Percentiles rank a stretch among this genome's conserved stretches.
Evolutionary conservation across 805 yeast genomes (phyloP).

Genomic region (Candida berthetii): DNA sequence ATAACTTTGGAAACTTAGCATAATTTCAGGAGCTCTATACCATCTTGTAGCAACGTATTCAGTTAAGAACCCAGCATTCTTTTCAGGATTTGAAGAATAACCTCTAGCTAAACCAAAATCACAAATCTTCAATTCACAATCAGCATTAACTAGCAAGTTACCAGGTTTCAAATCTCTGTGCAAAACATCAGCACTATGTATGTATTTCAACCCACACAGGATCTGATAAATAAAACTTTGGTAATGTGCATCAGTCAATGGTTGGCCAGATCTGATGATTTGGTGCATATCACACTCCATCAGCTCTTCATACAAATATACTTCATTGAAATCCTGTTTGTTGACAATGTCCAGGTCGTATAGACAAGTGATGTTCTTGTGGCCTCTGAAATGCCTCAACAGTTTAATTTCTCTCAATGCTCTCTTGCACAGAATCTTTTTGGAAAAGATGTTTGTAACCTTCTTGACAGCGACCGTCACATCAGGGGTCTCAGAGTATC

Average conservation of each 20-base stretch:
- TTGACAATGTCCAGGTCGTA: conserved; percentile 88
- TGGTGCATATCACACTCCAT: conserved; percentile 99
- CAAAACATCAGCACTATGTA: conserved; percentile 87
- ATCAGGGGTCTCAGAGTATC: conserved; percentile 64
- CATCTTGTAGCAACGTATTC: conserved; percentile 98
- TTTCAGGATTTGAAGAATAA: conserved; percentile 72
- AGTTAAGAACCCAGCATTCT: conserved; percentile 89
- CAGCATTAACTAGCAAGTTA: conserved; percentile 87
- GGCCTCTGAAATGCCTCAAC: conserved; percentile 90
- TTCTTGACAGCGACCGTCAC: conserved; percentile 93
- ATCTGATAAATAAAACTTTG: conserved; percentile 91
- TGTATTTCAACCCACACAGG: conserved; percentile 81
- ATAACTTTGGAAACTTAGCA: conserved; percentile 89
- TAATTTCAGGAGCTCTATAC: conserved; percentile 98
- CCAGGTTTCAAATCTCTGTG: conserved; percentile 96
- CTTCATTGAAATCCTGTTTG: conserved; percentile 74
- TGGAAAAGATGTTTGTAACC: conserved; percentile 89
- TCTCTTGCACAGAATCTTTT: conserved; percentile 85
- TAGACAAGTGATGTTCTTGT: conserved; percentile 90
- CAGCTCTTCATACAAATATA: conserved; percentile 89
- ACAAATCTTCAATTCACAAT: conserved; percentile 93
- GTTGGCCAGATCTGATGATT: conserved; percentile 89
- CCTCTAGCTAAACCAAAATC: conserved; percentile 97
- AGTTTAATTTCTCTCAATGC: conserved; percentile 88
- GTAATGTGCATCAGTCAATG: conserved; percentile 90